A percentile compares a stretch with the other conserved stretches of the same genome.
phyloP scores from a whole-genome alignment of 2,329 filamentous ascomycete species.

The Aphanoascus verrucosus region DNA sequence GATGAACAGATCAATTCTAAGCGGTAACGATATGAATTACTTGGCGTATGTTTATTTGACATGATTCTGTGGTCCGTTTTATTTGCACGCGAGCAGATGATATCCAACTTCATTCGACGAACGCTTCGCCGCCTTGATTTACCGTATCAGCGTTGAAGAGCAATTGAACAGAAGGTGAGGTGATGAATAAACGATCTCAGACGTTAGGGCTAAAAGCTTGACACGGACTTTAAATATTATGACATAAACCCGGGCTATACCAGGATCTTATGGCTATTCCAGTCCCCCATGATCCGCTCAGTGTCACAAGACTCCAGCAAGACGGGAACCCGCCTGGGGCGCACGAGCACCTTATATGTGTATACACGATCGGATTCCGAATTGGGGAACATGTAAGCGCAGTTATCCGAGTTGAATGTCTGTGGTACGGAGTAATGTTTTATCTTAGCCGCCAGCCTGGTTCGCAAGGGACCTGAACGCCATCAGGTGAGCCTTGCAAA shows the following conservation, averaged over 20 bases:
- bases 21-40: background rate
- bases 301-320: no score
- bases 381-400: background rate
- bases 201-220: no score
- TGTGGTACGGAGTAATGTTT: background rate
- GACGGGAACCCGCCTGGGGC: no score
- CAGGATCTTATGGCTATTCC: no score
- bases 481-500: background rate
- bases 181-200: no score
- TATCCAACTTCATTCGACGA: background rate
- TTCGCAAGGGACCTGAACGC: background rate
- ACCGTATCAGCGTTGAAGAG: background rate
- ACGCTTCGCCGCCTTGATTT: background rate
- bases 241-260: no score
- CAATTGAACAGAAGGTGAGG: no score
- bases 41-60: background rate
- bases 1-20: constrained; percentile 14
- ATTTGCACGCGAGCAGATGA: constrained; percentile 3
- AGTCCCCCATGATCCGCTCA: no score
- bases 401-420: background rate
- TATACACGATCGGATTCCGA: no score
- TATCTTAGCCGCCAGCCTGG: background rate
- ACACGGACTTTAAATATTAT: no score
- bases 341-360: no score
- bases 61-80: background rate